Base-by-base conservation (phyloP, 192 early-diverging fungal species). In the Piromyces finnis region DNA sequence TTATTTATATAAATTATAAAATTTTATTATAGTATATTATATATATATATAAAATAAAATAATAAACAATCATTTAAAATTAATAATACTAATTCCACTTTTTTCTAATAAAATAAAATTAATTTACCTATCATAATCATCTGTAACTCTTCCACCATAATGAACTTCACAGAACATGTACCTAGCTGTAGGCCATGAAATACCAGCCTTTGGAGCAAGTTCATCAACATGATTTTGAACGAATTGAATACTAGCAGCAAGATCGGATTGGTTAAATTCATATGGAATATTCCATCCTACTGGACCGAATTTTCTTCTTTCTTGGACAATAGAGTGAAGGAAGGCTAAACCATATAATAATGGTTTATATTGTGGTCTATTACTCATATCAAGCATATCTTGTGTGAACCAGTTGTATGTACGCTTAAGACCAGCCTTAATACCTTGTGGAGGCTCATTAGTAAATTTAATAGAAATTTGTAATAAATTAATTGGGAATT, bases 121-220 rank as follows among this genome's bases (percentile, higher is more conserved):
- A 82, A 81, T 81, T 88, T 79, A 89, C 88, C 89, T 81, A 79
- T 91, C 90, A 83, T 82, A 91, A 78, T 91, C 90, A 80, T 91
- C 90, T 29, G 90, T 91, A 29, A 91, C 90, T 78, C 90, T 79
- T 0, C 90, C 90, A 29, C 90, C 90, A 77, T 91, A 91, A 78
- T 91, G 89, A 26, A 91, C 90, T 79, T 91, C 90, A 80, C 89
- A 91, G 85, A 91, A 91, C 90, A 91, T 91, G 82, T 87, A 91
- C 78, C 90, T 80, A 0, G 89, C 88, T 29, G 90, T 91, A 26
- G 81, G 84, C 90, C 90, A 91, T 1, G 88, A 88, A 77, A 91
- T 91, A 13, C 78, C 78, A 28, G 88, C 89, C 78, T 89, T 90
- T 30, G 90, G 90, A 15, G 90, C 87, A 39, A 91, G 82, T 81